Conservation (phyloP, 2,329 filamentous ascomycete species). For the Scedosporium minutisporum region DNA sequence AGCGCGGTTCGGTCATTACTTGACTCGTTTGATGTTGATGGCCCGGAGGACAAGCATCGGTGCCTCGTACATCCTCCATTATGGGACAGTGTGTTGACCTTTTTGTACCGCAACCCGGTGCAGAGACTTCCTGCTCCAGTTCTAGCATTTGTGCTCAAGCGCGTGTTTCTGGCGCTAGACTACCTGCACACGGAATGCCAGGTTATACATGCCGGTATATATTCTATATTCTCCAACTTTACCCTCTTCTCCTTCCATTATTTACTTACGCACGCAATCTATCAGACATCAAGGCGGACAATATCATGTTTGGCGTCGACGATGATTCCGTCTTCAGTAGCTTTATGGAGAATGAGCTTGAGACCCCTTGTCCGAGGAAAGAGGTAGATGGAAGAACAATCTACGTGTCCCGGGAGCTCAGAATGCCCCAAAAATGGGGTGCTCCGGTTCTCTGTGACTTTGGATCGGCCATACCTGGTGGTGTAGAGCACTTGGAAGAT, state of each 20-base stretch:
- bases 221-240: background rate
- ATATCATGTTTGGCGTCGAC: constrained; percentile 32
- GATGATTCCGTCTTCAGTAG: constrained; percentile 27
- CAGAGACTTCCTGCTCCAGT: constrained; percentile 23
- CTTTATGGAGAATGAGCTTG: constrained; percentile 30
- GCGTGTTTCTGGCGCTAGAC: constrained; percentile 32
- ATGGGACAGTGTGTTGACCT: constrained; percentile 29
- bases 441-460: constrained; percentile 37
- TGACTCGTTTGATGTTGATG: constrained; percentile 25
- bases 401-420: constrained; percentile 30
- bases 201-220: constrained; percentile 34
- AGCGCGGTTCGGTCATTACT: constrained; percentile 21
- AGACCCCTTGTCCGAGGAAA: constrained; percentile 31
- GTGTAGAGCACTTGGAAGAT: constrained; percentile 22
- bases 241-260: background rate
- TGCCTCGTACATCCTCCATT: constrained; percentile 31
- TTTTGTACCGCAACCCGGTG: constrained; percentile 29
- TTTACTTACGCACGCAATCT: constrained; percentile 18
- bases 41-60: constrained; percentile 24
- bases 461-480: constrained; percentile 31
- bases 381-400: constrained; percentile 27
- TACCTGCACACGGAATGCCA: constrained; percentile 35
- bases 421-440: constrained; percentile 20
- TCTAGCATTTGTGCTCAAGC: constrained; percentile 24
- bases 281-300: constrained; percentile 35